Conservation (phyloP, 2,329 filamentous ascomycete genomes). For the Neocatenulostroma microsporum region DNA sequence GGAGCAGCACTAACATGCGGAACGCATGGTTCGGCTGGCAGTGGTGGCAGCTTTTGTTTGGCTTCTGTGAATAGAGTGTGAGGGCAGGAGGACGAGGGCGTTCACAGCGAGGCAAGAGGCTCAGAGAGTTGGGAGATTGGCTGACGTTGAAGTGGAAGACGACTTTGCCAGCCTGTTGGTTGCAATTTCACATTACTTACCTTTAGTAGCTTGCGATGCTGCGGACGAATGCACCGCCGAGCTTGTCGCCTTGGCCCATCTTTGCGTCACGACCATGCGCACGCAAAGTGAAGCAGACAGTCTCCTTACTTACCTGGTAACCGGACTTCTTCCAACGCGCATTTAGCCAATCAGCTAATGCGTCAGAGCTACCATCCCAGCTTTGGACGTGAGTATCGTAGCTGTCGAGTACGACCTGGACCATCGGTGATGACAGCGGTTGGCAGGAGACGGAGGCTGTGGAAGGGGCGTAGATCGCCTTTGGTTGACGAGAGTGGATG, state of each 20-base stretch:
- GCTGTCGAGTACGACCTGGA: constrained; percentile 12
- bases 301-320: constrained; percentile 15
- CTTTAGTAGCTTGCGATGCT: too few species aligned
- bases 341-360: constrained; percentile 23
- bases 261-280: constrained; percentile 12
- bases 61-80: too few species aligned
- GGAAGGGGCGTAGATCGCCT: constrained; percentile 6
- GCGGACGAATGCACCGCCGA: constrained; percentile 13
- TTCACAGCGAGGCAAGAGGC: too few species aligned
- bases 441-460: constrained; percentile 6
- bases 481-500: constrained; percentile 3
- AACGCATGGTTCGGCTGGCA: too few species aligned
- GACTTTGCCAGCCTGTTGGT: too few species aligned
- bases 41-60: too few species aligned
- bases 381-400: constrained; percentile 20
- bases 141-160: too few species aligned
- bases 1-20: too few species aligned
- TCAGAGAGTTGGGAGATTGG: too few species aligned
- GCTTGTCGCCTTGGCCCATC: constrained; percentile 16
- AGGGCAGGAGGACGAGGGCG: too few species aligned
- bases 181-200: too few species aligned
- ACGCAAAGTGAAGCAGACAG: constrained; percentile 18
- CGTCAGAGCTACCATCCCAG: constrained; percentile 17
- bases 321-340: constrained; percentile 22
- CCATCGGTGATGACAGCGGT: constrained; percentile 16